These are phyloP conservation scores for Rosa multiflora DNA, from an alignment of 306 rosid species.

Conservation along the genomic window DNA sequence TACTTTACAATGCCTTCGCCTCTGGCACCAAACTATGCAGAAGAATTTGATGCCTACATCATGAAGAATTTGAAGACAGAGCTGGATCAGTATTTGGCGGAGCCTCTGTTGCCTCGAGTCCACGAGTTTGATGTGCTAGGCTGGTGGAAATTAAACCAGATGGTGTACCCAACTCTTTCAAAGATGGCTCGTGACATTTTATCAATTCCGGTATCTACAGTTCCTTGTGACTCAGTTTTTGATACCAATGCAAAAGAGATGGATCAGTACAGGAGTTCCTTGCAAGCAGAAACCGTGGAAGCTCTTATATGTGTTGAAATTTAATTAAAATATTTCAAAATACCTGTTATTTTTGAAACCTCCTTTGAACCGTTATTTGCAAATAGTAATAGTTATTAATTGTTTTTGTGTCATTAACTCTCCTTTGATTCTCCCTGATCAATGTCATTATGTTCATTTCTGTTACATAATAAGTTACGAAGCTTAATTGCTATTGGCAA, in stretches of 20 bases:
- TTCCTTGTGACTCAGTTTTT: constrained; percentile 59
- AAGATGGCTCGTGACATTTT: constrained; percentile 89
- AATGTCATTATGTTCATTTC: too few relatives aligned
- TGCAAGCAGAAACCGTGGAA: constrained; percentile 83
- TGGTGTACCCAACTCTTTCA: constrained; percentile 87
- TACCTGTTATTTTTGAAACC: too few relatives aligned
- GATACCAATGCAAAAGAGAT: constrained; percentile 55
- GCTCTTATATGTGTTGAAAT: constrained; percentile 92
- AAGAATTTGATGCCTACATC: constrained; percentile 79
- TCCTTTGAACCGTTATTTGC: too few relatives aligned
- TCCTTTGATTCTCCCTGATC: too few relatives aligned
- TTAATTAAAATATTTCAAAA: too few relatives aligned
- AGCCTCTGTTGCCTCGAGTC: constrained; percentile 69
- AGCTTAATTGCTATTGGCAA: too few relatives aligned
- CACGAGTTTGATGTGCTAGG: constrained; percentile 77
- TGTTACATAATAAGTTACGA: too few relatives aligned
- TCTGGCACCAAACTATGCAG: constrained; percentile 70
- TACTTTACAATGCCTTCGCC: constrained; percentile 72
- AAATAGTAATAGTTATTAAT: too few relatives aligned
- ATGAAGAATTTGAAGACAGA: constrained; percentile 86
- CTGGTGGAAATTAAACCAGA: constrained; percentile 88
- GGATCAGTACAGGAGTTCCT: constrained; percentile 73
- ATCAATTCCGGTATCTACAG: constrained; percentile 59
- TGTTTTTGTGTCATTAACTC: too few relatives aligned
- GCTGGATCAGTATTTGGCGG: constrained; percentile 86